Percentiles rank a stretch among this genome's conserved stretches.
Conservation (phyloP, 108 stramenopile genomes). For the Fragilaria radians region DNA sequence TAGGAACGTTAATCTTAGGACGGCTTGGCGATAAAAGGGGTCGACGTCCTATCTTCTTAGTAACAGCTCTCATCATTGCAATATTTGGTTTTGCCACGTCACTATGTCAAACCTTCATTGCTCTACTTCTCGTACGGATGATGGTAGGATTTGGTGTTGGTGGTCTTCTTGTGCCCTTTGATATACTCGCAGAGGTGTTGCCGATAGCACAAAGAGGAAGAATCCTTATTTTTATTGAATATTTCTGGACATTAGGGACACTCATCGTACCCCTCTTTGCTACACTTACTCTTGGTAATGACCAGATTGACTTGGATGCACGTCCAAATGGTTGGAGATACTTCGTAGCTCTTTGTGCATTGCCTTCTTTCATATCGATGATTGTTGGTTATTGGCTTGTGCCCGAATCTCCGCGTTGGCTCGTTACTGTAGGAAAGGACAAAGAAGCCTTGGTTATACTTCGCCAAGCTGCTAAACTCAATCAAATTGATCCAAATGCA, state of each 20-base stretch:
- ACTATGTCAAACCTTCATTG: conserved; percentile 26
- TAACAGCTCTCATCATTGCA: conserved; percentile 45
- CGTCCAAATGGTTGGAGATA: conserved; percentile 32
- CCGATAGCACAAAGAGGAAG: conserved; percentile 38
- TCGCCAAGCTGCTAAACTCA: conserved; percentile 11
- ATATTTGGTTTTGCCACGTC: conserved; percentile 61
- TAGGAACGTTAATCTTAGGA: conserved; percentile 72
- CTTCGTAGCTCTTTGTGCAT: conserved; percentile 46
- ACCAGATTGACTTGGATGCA: background rate
- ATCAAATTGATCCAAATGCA: conserved; percentile 12
- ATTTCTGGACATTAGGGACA: conserved; percentile 70
- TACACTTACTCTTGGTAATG: conserved; percentile 25
- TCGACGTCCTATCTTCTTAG: conserved; percentile 63
- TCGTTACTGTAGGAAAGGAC: conserved; percentile 16
- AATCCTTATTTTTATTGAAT: conserved; percentile 41
- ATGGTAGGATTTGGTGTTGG: conserved; percentile 79
- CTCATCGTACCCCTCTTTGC: conserved; percentile 52
- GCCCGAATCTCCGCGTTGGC: conserved; percentile 68
- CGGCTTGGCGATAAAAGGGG: conserved; percentile 69
- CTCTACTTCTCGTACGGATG: conserved; percentile 39
- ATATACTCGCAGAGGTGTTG: conserved; percentile 71
- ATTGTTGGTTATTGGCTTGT: conserved; percentile 34
- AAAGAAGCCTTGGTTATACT: conserved; percentile 33
- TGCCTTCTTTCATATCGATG: conserved; percentile 43
- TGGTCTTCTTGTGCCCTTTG: conserved; percentile 73